These are phyloP conservation scores for Fusarium incarnatum DNA, from an alignment of 2,329 filamentous ascomycete species.

Conservation along the genomic window DNA sequence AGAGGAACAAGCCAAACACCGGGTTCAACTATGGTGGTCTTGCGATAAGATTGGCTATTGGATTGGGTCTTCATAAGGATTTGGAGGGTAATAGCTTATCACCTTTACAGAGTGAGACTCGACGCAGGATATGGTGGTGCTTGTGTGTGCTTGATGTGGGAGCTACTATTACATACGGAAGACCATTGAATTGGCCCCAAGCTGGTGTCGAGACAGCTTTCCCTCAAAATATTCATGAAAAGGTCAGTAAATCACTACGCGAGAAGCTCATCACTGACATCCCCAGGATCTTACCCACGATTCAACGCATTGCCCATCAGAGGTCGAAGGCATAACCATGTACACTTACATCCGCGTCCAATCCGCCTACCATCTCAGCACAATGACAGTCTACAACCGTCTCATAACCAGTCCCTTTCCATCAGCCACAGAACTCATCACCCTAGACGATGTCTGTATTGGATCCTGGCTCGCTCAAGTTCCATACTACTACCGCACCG, in stretches of 20 bases:
- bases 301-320: constrained; percentile 13
- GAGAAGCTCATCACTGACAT: not conserved
- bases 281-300: constrained; percentile 14
- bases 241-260: not conserved
- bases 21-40: constrained; percentile 29
- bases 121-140: constrained; percentile 33
- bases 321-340: constrained; percentile 26
- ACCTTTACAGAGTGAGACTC: constrained; percentile 22
- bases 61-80: constrained; percentile 29
- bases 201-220: constrained; percentile 29
- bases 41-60: constrained; percentile 15
- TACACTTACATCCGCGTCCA: constrained; percentile 31
- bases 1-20: constrained; percentile 28
- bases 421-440: constrained; percentile 25
- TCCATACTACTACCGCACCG: constrained; percentile 19
- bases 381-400: constrained; percentile 32
- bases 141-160: constrained; percentile 28
- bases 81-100: constrained; percentile 8
- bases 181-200: constrained; percentile 29
- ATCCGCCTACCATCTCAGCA: constrained; percentile 31
- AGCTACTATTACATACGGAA: constrained; percentile 23
- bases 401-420: constrained; percentile 36
- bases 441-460: constrained; percentile 26
- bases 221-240: constrained; percentile 26
- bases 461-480: constrained; percentile 32